Evolutionary conservation across 2,329 filamentous ascomycete species (phyloP).

Genomic region (Knufia petricola): DNA sequence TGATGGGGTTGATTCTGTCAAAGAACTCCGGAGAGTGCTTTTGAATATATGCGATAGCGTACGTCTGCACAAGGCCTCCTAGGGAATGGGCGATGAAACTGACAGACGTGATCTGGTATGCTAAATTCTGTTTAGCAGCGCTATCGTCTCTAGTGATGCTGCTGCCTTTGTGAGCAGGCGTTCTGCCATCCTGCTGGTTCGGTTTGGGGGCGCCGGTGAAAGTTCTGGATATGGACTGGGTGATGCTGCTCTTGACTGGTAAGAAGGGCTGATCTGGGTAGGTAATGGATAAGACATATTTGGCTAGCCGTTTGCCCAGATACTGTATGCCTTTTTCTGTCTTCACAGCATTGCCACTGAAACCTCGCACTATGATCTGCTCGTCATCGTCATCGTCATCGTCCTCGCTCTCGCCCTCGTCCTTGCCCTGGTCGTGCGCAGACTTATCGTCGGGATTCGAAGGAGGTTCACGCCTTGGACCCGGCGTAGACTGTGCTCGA

Average conservation of each 20-base stretch:
- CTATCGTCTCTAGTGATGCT: slow-evolving; percentile 43
- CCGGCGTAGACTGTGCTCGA: slow-evolving; percentile 17
- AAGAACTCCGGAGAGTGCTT: slow-evolving; percentile 76
- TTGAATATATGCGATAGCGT: slow-evolving; percentile 74
- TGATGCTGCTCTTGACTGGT: slow-evolving; percentile 50
- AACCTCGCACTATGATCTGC: slow-evolving; percentile 45
- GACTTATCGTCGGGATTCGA: background rate
- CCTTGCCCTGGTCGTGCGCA: slow-evolving; percentile 20
- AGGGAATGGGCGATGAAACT: slow-evolving; percentile 86
- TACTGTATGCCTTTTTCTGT: slow-evolving; percentile 97
- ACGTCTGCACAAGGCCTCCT: slow-evolving; percentile 76
- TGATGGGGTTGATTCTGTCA: slow-evolving; percentile 72
- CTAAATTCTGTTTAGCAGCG: slow-evolving; percentile 34
- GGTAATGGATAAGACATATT: slow-evolving; percentile 79
- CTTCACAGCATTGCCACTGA: slow-evolving; percentile 51
- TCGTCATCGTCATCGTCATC: slow-evolving; percentile 52
- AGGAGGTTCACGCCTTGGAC: slow-evolving; percentile 18
- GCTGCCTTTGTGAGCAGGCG: slow-evolving; percentile 51
- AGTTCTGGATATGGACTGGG: slow-evolving; percentile 38
- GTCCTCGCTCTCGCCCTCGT: slow-evolving; percentile 51
- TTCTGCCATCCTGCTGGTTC: slow-evolving; percentile 28
- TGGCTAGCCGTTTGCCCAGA: slow-evolving; percentile 84
- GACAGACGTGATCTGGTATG: slow-evolving; percentile 65
- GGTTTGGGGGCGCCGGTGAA: slow-evolving; percentile 32
- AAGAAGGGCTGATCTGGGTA: slow-evolving; percentile 89